Conservation (phyloP, 768 basidiomycete species). For the Gelatoporia subvermispora region DNA sequence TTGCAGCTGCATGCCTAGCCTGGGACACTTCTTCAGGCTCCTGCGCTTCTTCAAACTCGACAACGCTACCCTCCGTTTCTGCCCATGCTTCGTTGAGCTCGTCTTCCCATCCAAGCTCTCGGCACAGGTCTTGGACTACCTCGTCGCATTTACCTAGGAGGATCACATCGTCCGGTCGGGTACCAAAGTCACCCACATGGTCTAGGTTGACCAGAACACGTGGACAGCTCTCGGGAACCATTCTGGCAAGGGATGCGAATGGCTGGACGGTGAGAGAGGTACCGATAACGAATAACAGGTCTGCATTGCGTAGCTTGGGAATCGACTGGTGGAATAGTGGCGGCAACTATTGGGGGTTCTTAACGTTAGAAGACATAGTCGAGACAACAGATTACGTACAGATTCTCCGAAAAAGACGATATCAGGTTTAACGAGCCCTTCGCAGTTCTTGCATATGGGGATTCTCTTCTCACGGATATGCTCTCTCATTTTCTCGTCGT, state of each 20-base stretch:
- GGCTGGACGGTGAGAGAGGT: conserved; percentile 86
- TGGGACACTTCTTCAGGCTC: background rate
- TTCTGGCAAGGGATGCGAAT: conserved; percentile 69
- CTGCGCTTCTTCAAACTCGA: background rate
- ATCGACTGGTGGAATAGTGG: conserved; percentile 56
- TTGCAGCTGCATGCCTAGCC: background rate
- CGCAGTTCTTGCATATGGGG: conserved; percentile 63
- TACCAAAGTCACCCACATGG: conserved; percentile 62
- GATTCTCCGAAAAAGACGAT: conserved; percentile 88
- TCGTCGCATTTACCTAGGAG: conserved; percentile 71
- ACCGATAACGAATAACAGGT: conserved; percentile 87
- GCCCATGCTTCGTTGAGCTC: conserved; percentile 20
- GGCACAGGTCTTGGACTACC: conserved; percentile 53
- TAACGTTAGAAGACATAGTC: background rate
- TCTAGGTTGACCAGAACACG: conserved; percentile 91
- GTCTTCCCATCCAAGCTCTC: conserved; percentile 66
- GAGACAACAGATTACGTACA: conserved; percentile 32
- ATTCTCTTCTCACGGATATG: conserved; percentile 58
- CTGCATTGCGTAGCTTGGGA: conserved; percentile 53
- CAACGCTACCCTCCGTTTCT: conserved; percentile 15
- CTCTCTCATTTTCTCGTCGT: conserved; percentile 62
- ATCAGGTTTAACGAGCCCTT: conserved; percentile 81
- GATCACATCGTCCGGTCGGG: conserved; percentile 51
- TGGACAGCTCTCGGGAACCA: conserved; percentile 53
- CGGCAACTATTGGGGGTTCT: conserved; percentile 54